phyloP scores from a whole-genome alignment of 75 land plant genomes.

The Pinus albicaulis region DNA sequence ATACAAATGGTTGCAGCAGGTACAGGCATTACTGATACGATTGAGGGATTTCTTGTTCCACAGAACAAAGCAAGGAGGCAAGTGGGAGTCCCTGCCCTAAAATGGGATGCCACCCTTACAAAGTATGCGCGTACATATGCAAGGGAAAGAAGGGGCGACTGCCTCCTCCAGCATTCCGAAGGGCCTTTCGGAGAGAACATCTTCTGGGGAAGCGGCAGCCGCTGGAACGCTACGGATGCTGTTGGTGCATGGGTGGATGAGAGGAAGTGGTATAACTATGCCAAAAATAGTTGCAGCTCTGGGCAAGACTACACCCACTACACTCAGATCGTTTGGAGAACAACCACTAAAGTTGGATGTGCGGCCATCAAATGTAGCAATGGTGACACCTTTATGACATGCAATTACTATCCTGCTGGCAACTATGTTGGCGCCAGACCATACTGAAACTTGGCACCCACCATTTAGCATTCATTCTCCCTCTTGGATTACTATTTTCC shows the following conservation, averaged over 20 bases:
- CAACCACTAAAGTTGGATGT: conserved; percentile 38
- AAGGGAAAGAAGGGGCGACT: conserved; percentile 1
- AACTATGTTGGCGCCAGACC: conserved; percentile 46
- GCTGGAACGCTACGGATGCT: conserved; percentile 23
- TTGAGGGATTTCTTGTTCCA: no score
- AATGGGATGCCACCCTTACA: no score
- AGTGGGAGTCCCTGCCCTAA: no score
- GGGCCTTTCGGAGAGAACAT: conserved; percentile 60
- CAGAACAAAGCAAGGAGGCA: no score
- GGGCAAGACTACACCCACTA: conserved; percentile 53
- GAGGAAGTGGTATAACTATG: conserved; percentile 33
- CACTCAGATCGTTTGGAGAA: conserved; percentile 58
- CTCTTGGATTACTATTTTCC: no score
- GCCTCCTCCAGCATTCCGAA: conserved; percentile 40
- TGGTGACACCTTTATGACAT: conserved; percentile 36
- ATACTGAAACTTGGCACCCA: conserved; percentile 12
- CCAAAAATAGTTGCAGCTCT: conserved; percentile 30
- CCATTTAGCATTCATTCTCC: not conserved
- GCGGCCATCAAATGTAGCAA: conserved; percentile 33
- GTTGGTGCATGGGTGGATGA: conserved; percentile 46
- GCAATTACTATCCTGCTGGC: conserved; percentile 63
- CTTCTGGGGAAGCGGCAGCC: conserved; percentile 26
- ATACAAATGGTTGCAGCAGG: no score
- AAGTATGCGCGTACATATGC: no score
- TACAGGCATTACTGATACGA: no score